Base-by-base conservation (phyloP, 2,329 filamentous ascomycete genomes). In the Verticillium albo-atrum region DNA sequence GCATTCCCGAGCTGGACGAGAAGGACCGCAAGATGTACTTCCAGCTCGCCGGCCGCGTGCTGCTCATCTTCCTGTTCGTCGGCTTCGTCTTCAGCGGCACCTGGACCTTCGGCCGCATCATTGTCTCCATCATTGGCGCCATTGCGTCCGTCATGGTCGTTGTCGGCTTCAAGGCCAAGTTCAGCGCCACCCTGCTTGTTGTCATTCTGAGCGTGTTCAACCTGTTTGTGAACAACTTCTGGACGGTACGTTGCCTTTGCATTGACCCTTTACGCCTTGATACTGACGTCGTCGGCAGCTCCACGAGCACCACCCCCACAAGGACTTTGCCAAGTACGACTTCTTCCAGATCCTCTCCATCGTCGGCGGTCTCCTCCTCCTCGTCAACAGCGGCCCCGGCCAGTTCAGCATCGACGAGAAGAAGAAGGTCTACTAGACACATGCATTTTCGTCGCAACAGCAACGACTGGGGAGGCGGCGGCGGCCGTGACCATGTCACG, bases 1-100 rank as follows among this genome's bases (percentile, higher is more conserved):
- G 95, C 54, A 84, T 99, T 57, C 95, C 95, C 55, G 87, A 91
- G 75, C 85, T 99, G 57, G 95, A 98, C 73, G 95, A 99, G 83
- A 98, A 98, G 87, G 95, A 99, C 76, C 91, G 93, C 79, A 99
- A 98, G 85, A 98, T 98, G 94, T 99, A 99, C 83, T 96, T 99
- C 79, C 95, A 98, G 85, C 89, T 99, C 63, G 95, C 95, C 66
- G 95, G 95, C 35, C 89, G 95, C 68, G 91, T 99, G 35, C 83
- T 99, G 65, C 83, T 99, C 68, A 98, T 99, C 79, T 97, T 99
- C 85, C 84, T 99, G 67, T 99, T 99, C 75, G 76, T 97, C 66
- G 95, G 95, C 61, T 99, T 99, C 71, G 90, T 99, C 69, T 97
- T 97, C 79, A 91, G 91, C 60, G 95, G 95, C 67, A 83, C 93